Percentiles rank a stretch among this genome's conserved stretches.
These are phyloP conservation scores for Trichoderma breve DNA, from an alignment of 2,329 filamentous ascomycete genomes.

Conservation along the genomic window DNA sequence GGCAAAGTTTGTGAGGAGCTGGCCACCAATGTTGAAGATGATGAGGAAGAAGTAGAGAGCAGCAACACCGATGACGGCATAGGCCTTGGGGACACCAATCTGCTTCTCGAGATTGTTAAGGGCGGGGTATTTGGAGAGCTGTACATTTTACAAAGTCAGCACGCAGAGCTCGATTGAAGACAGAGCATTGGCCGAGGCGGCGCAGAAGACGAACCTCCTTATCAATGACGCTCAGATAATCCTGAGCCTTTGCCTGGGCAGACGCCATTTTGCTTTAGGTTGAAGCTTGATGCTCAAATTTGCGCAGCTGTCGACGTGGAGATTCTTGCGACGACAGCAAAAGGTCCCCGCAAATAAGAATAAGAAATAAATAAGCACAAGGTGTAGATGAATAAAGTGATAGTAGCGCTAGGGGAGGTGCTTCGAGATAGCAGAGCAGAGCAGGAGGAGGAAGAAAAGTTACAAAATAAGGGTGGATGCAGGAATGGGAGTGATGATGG, in stretches of 20 bases:
- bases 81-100: constrained; percentile 79
- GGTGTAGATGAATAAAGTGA: background rate
- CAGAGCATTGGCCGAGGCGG: background rate
- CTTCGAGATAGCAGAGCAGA: background rate
- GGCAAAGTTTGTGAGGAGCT: constrained; percentile 82
- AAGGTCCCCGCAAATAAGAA: constrained; percentile 1
- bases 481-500: constrained; percentile 22
- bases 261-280: constrained; percentile 59
- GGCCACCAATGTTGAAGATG: constrained; percentile 87
- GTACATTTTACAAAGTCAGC: constrained; percentile 27
- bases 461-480: constrained; percentile 20
- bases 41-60: constrained; percentile 87
- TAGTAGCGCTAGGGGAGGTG: constrained; percentile 16
- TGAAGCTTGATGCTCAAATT: constrained; percentile 10
- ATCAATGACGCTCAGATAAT: constrained; percentile 76
- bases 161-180: constrained; percentile 23
- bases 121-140: constrained; percentile 83
- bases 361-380: background rate
- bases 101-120: constrained; percentile 86
- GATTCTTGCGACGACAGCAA: constrained; percentile 1
- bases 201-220: constrained; percentile 64
- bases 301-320: background rate
- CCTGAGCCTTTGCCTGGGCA: constrained; percentile 72
- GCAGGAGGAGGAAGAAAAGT: background rate
- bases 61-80: constrained; percentile 71